Percentiles rank a stretch among this genome's conserved stretches.
These are phyloP conservation scores for Penicillium subrubescens DNA, from an alignment of 495 filamentous ascomycete genomes.

Conservation along the genomic window DNA sequence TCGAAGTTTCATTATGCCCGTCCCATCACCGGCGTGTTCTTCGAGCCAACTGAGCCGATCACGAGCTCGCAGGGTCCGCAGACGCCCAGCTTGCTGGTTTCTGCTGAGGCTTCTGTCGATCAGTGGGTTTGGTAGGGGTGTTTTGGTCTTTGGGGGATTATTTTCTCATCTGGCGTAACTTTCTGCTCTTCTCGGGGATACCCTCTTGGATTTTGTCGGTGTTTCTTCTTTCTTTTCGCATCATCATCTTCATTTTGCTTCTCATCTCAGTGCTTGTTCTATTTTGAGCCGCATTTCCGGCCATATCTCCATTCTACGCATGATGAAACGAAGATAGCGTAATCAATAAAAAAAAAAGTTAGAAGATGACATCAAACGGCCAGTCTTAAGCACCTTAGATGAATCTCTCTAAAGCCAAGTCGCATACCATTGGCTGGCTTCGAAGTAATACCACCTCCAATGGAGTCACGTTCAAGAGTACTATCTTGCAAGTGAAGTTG, in stretches of 20 bases:
- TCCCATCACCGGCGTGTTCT: slow-evolving; percentile 37
- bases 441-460: too few species aligned
- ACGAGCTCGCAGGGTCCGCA: slow-evolving; percentile 28
- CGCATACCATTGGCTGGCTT: too few species aligned
- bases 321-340: neutral
- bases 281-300: neutral
- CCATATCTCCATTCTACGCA: neutral
- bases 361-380: too few species aligned
- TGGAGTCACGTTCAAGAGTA: too few species aligned
- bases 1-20: slow-evolving; percentile 30
- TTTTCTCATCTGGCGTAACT: neutral
- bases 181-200: neutral
- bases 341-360: neutral
- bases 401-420: too few species aligned
- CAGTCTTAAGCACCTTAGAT: too few species aligned
- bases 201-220: neutral
- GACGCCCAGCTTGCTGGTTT: slow-evolving; percentile 41
- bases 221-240: neutral
- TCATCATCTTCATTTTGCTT: neutral
- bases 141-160: neutral
- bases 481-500: too few species aligned
- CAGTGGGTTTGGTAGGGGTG: slow-evolving; percentile 43
- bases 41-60: slow-evolving; percentile 34
- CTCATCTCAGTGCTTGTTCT: neutral
- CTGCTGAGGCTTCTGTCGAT: slow-evolving; percentile 35